Evolutionary conservation across 169 alveolate species (phyloP).

Genomic region (Eimeria sp.): DNA sequence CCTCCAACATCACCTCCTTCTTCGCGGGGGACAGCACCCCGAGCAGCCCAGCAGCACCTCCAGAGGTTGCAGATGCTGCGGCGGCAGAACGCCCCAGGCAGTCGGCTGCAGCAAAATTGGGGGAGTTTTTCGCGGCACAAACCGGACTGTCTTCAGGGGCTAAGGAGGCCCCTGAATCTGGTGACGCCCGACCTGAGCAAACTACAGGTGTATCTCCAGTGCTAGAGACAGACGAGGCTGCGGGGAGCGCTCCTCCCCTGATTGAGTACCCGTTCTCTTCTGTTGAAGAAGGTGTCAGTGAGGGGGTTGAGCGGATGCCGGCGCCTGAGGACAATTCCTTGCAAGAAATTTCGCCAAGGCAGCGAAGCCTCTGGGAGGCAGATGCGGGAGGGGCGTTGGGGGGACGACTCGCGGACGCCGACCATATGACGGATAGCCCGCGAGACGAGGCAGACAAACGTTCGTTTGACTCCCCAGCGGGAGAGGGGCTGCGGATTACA

Average conservation of each 20-base stretch:
- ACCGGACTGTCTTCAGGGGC: not conserved
- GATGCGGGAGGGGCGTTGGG: not conserved
- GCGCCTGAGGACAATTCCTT: not conserved
- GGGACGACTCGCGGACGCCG: not conserved
- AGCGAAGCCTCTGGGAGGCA: conserved; percentile 26
- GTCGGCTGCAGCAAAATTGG: conserved; percentile 44
- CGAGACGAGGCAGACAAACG: not conserved
- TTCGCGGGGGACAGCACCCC: conserved; percentile 19
- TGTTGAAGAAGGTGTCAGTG: not conserved
- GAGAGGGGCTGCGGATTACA: conserved; percentile 33
- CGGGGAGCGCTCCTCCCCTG: conserved; percentile 22
- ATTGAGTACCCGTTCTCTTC: conserved; percentile 19
- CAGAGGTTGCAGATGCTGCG: conserved; percentile 1
- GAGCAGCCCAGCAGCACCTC: conserved; percentile 28
- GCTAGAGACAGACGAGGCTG: not conserved
- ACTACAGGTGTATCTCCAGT: not conserved
- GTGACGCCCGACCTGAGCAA: not conserved
- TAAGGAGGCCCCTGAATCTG: not conserved
- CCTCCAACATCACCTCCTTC: conserved; percentile 53
- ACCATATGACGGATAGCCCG: not conserved
- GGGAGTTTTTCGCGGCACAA: conserved; percentile 26
- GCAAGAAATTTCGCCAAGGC: conserved; percentile 14
- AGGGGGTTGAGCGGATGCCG: not conserved
- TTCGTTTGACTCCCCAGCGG: conserved; percentile 27
- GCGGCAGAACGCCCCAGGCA: conserved; percentile 21